Base-by-base conservation (phyloP, 192 early-diverging fungal genomes). In the Coemansia sp. region DNA sequence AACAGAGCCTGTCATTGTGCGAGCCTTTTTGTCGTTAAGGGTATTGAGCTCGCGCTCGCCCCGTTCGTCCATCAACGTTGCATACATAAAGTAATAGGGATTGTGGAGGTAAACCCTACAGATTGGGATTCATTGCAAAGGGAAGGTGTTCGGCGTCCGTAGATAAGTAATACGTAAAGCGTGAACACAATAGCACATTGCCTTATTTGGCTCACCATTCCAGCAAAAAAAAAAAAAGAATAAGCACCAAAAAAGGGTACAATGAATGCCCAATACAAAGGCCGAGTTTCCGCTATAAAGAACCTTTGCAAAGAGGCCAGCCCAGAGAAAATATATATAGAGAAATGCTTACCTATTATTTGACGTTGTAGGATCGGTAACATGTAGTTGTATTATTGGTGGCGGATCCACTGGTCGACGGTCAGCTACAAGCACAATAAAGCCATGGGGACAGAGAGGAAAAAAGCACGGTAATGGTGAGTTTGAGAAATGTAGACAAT, bases 71-170 rank as follows among this genome's bases (percentile, higher is more conserved):
- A 96, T 89, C 42, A 98, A 76, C 4, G 94, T 93, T 1, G 93
- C 94, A 70, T 96, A 96, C 93, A 96, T 95, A 73, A 98, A 98
- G 78, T 94, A 96, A 78, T 95, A 95, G 9, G 96, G 94, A 69
- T 95, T 95, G 63, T 90, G 89, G 29, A 82, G 59, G 35, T 74
- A 82, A 5, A 73, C 50, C 55, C 79, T 81, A 81, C 59, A 34
- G n/a, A 14, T 25, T 25, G 48, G 56, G 5, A 59, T 33, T 19
- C 22, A 25, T 52, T 52, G 49, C 49, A 52, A 52, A 25, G 17
- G n/a, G 23, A 52, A 52, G 23, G 15, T 22, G 22, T 2, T 22
- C 9, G 15, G 3, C 9, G 9, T 10, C 22, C 49, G 9, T 20
- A 20, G 49, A 25, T 52, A 15, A 52, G 42, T 52, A 2, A 25